Evolutionary conservation across 2,329 filamentous ascomycete genomes (phyloP).

Genomic region (Fusarium poae): DNA sequence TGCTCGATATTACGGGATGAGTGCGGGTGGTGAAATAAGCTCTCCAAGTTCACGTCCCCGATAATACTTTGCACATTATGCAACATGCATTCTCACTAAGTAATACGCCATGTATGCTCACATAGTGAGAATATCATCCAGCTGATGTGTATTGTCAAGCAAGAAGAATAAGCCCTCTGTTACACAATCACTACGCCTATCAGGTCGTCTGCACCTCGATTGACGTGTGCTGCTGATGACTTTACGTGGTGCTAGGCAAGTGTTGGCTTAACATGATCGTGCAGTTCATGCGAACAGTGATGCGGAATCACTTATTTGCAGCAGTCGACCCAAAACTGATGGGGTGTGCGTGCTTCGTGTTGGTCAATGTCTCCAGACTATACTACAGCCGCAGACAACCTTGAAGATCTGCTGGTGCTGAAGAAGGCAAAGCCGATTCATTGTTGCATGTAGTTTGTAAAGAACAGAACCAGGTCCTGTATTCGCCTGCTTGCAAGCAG

Average conservation of each 20-base stretch:
- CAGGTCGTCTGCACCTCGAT: background rate
- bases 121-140: background rate
- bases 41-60: background rate
- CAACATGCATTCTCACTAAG: background rate
- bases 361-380: background rate
- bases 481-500: background rate
- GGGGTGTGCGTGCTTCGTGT: conserved; percentile 1
- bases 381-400: background rate
- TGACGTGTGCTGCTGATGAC: background rate
- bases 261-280: conserved; percentile 1
- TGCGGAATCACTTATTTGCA: conserved; percentile 2
- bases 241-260: background rate
- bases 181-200: background rate
- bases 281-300: conserved; percentile 4
- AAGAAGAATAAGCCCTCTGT: background rate
- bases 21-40: conserved; percentile 4
- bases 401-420: background rate
- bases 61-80: background rate
- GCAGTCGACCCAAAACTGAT: conserved; percentile 1
- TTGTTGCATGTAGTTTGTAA: background rate
- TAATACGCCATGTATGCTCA: background rate
- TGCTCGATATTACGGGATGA: conserved; percentile 2
- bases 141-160: background rate
- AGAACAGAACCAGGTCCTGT: background rate
- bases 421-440: background rate